Conservation (phyloP, 768 basidiomycete genomes). For the Boletus vinaceobasis region DNA sequence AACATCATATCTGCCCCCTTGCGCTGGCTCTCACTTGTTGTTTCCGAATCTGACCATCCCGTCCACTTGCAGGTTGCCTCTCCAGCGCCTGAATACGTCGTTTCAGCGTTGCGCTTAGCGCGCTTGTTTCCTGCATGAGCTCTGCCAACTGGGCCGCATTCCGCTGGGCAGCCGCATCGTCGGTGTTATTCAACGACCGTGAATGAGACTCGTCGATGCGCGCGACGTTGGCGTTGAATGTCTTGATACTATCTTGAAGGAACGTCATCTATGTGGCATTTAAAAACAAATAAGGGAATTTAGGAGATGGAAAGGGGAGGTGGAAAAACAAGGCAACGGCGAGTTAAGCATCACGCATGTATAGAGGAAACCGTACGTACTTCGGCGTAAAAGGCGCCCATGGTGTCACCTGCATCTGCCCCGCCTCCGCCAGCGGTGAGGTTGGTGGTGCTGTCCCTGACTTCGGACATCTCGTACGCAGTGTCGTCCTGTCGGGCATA, state of each 20-base stretch:
- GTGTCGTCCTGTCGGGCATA: constrained; percentile 61
- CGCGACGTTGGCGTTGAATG: constrained; percentile 66
- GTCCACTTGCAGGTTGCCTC: constrained; percentile 56
- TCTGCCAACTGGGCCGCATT: constrained; percentile 63
- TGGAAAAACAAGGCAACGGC: not conserved
- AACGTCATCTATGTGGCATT: constrained; percentile 57
- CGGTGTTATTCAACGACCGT: constrained; percentile 71
- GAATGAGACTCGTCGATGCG: constrained; percentile 72
- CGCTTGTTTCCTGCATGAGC: constrained; percentile 68
- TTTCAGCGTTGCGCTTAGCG: constrained; percentile 66
- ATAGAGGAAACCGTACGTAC: constrained; percentile 35
- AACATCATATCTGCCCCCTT: constrained; percentile 5
- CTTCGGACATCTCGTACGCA: constrained; percentile 70
- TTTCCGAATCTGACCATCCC: constrained; percentile 71
- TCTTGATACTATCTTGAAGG: constrained; percentile 65
- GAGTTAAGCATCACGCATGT: not conserved
- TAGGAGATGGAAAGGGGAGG: not conserved
- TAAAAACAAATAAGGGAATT: not conserved
- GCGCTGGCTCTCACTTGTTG: constrained; percentile 54
- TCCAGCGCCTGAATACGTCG: constrained; percentile 69
- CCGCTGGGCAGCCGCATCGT: constrained; percentile 61
- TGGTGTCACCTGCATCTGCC: constrained; percentile 49
- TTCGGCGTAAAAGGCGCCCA: constrained; percentile 74
- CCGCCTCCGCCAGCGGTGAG: constrained; percentile 35
- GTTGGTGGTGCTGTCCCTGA: constrained; percentile 55